phyloP scores from a whole-genome alignment of 1,284 basidiomycete species.

The Tilletia indica region DNA sequence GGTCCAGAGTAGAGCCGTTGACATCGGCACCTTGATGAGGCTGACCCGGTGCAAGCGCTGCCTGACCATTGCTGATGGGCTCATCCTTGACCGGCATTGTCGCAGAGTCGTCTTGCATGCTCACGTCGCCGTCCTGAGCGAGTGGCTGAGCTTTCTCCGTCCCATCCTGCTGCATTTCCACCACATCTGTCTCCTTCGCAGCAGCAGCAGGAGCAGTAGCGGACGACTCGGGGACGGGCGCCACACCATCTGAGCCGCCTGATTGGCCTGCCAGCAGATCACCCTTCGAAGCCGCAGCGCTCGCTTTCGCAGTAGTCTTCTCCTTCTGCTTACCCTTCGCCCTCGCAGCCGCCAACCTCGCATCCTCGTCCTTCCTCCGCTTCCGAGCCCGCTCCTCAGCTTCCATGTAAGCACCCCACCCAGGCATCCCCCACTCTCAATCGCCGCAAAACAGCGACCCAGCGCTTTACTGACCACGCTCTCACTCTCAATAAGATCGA shows the following conservation, averaged over 20 bases:
- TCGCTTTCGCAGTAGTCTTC: background rate
- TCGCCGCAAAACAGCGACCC: slow-evolving; percentile 49
- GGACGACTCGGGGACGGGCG: too few species aligned
- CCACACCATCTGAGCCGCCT: too few species aligned
- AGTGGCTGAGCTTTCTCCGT: too few species aligned
- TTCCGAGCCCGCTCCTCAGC: background rate
- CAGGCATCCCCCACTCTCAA: slow-evolving; percentile 28
- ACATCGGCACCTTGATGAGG: background rate
- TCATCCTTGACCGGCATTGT: background rate
- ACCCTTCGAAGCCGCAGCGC: background rate
- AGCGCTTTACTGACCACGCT: slow-evolving; percentile 45
- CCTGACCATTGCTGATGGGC: background rate
- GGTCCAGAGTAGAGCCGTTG: too few species aligned
- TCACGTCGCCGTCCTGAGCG: background rate
- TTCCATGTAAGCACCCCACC: slow-evolving; percentile 1
- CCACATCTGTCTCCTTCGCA: background rate
- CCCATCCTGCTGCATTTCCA: background rate
- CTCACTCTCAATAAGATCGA: slow-evolving; percentile 54
- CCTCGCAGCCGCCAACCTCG: too few species aligned
- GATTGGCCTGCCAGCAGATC: background rate
- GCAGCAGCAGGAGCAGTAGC: background rate
- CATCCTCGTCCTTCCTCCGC: background rate
- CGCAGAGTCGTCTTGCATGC: background rate
- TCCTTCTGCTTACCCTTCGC: too few species aligned
- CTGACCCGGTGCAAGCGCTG: background rate